phyloP scores from a whole-genome alignment of 495 filamentous ascomycete genomes.

The Xylaria curta region DNA sequence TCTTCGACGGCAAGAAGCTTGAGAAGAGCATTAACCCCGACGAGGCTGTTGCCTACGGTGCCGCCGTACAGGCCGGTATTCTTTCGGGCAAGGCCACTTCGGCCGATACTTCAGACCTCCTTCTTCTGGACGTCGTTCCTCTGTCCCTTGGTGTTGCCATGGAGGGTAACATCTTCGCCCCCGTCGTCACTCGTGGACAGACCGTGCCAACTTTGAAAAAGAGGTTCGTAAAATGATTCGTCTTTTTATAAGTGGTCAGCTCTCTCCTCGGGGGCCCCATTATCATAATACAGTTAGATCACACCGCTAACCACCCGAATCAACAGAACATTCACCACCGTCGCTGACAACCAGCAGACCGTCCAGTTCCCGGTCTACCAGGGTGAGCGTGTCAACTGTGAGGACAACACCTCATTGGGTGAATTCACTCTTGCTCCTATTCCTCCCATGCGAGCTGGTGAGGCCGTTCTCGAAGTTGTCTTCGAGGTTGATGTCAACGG shows the following conservation, averaged over 20 bases:
- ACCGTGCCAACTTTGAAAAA: slow-evolving; percentile 96
- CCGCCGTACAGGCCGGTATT: slow-evolving; percentile 97
- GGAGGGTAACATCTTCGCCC: slow-evolving; percentile 99
- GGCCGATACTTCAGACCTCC: slow-evolving; percentile 92
- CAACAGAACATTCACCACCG: slow-evolving; percentile 84
- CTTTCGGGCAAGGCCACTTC: slow-evolving; percentile 96
- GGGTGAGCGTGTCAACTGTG: slow-evolving; percentile 99
- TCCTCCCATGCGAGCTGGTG: slow-evolving; percentile 96
- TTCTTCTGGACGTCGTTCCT: slow-evolving; percentile 94
- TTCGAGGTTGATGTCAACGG: slow-evolving; percentile 99
- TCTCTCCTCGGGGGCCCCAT: too few species aligned
- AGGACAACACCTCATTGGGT: slow-evolving; percentile 98
- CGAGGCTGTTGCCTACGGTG: slow-evolving; percentile 98
- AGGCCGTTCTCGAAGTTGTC: slow-evolving; percentile 95
- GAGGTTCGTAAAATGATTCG: slow-evolving; percentile 38
- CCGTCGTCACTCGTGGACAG: slow-evolving; percentile 89
- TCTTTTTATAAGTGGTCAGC: too few species aligned
- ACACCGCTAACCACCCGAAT: background rate
- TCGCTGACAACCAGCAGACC: slow-evolving; percentile 94
- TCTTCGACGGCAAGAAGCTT: slow-evolving; percentile 99
- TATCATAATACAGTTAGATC: background rate
- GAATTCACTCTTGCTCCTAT: slow-evolving; percentile 99
- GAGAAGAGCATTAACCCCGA: slow-evolving; percentile 99
- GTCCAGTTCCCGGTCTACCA: slow-evolving; percentile 98
- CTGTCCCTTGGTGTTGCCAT: slow-evolving; percentile 99